Conservation (phyloP, 2,329 filamentous ascomycete genomes). For the Calonectria crousiana region DNA sequence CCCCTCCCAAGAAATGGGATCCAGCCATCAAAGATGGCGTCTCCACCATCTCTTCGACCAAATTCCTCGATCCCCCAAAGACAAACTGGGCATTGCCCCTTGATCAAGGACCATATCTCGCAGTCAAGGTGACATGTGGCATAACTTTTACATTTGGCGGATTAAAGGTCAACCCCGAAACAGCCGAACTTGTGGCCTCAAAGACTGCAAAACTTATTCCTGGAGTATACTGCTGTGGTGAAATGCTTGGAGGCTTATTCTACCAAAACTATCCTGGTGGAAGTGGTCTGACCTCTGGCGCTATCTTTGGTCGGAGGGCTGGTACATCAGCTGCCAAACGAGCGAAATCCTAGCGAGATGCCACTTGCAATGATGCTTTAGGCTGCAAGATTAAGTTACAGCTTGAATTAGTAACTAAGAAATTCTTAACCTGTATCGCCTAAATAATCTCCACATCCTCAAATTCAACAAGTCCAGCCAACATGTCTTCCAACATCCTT, state of each 20-base stretch:
- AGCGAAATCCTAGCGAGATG: no score
- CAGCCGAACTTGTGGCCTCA: slow-evolving; percentile 63
- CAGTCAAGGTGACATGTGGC: slow-evolving; percentile 73
- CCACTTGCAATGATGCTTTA: no score
- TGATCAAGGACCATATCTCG: slow-evolving; percentile 68
- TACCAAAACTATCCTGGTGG: slow-evolving; percentile 74
- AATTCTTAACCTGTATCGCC: no score
- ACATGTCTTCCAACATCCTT: no score
- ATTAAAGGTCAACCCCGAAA: slow-evolving; percentile 66
- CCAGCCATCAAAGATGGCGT: slow-evolving; percentile 72
- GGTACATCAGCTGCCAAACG: slow-evolving; percentile 50
- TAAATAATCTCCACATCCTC: no score
- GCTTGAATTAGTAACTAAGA: no score
- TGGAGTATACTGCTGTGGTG: slow-evolving; percentile 71
- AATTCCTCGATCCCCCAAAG: slow-evolving; percentile 64
- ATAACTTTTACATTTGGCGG: slow-evolving; percentile 79
- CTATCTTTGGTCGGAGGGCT: slow-evolving; percentile 62
- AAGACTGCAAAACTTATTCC: slow-evolving; percentile 59
- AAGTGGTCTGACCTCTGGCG: slow-evolving; percentile 70
- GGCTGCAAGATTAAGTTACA: no score
- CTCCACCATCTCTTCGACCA: slow-evolving; percentile 66
- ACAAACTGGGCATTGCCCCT: slow-evolving; percentile 76
- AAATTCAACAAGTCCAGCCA: no score
- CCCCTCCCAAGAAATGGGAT: slow-evolving; percentile 61
- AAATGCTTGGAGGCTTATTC: slow-evolving; percentile 76